Evolutionary conservation across 371 early-diverging fungal genomes (phyloP).

Genomic region (Circinella minor): DNA sequence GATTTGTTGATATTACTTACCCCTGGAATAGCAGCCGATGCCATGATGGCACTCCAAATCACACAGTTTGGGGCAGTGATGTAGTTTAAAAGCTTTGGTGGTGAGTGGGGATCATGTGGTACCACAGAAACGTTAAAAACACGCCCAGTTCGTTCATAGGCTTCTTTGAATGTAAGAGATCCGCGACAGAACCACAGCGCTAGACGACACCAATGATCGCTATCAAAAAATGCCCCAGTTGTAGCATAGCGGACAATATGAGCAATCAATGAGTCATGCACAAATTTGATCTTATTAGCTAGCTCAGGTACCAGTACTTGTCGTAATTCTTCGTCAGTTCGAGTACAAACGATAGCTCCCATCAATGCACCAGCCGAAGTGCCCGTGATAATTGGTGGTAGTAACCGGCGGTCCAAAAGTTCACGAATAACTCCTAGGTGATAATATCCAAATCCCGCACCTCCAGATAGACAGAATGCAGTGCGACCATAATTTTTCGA

Average conservation of each 20-base stretch:
- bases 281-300: constrained; percentile 60
- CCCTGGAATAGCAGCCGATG: constrained; percentile 58
- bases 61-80: constrained; percentile 89
- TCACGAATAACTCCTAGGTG: constrained; percentile 82
- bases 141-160: constrained; percentile 86
- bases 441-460: constrained; percentile 85
- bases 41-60: constrained; percentile 79
- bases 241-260: constrained; percentile 35
- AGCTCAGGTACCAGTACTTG: constrained; percentile 69
- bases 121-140: constrained; percentile 89
- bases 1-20: constrained; percentile 26
- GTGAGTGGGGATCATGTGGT: constrained; percentile 77
- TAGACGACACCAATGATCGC: constrained; percentile 73
- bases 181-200: constrained; percentile 81
- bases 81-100: constrained; percentile 71
- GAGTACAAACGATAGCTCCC: constrained; percentile 81
- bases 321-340: constrained; percentile 80
- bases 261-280: constrained; percentile 57
- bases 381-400: constrained; percentile 89
- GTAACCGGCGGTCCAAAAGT: constrained; percentile 71
- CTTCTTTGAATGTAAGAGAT: constrained; percentile 87
- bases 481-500: constrained; percentile 85
- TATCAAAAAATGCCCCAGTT: constrained; percentile 73
- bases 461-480: constrained; percentile 89
- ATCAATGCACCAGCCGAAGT: constrained; percentile 82